A percentile compares a stretch with the other conserved stretches of the same genome.
Conservation (phyloP, 2,329 filamentous ascomycete genomes). For the Apiospora hydei region DNA sequence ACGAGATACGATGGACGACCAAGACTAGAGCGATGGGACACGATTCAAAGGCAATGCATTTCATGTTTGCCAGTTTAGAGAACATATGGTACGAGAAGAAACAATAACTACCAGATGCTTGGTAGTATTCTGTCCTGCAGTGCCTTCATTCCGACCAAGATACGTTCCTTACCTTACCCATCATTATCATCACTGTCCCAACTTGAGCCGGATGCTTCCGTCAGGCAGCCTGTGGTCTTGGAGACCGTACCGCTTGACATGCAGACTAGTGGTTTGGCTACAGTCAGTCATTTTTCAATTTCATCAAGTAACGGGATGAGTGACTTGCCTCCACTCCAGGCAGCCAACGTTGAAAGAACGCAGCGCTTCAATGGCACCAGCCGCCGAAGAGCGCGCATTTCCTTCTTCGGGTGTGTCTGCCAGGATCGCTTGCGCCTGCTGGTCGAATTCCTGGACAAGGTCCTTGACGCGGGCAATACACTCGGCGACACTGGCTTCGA, state of each 20-base stretch:
- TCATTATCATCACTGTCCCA: not conserved
- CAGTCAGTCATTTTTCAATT: not conserved
- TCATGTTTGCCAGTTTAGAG: not conserved
- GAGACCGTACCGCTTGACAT: not conserved
- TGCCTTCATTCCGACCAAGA: not conserved
- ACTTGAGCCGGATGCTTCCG: not conserved
- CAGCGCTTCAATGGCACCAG: not conserved
- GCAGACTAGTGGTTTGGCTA: not conserved
- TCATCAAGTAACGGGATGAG: too few species aligned
- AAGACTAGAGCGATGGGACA: not conserved
- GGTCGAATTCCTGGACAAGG: slow-evolving; percentile 3
- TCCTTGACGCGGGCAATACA: not conserved
- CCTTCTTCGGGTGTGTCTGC: not conserved
- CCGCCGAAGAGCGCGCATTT: not conserved
- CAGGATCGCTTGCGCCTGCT: not conserved
- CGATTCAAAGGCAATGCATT: not conserved
- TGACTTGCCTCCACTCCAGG: slow-evolving; percentile 13
- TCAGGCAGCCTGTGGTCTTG: not conserved
- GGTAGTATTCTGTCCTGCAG: not conserved
- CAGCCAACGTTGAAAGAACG: slow-evolving; percentile 16
- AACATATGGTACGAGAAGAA: not conserved
- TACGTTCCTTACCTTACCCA: not conserved
- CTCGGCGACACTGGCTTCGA: slow-evolving; percentile 2
- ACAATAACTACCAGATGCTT: not conserved
- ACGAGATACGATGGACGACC: not conserved